Evolutionary conservation across 192 early-diverging fungal genomes (phyloP), one percentile per base, ranked within the genome.

Genomic region (Backusella sp.): DNA sequence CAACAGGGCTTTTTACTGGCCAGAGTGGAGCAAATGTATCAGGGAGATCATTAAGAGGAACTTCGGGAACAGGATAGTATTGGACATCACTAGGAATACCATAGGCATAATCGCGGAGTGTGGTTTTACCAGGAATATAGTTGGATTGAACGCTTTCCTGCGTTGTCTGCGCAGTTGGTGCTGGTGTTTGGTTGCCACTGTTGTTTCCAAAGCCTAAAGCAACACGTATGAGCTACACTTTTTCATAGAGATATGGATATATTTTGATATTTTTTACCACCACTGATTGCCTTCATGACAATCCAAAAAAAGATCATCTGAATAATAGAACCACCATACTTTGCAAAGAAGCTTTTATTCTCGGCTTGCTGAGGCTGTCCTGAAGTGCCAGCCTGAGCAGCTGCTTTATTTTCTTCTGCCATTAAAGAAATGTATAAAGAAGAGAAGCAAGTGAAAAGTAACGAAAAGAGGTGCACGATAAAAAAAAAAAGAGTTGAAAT

Each of bases 281-380:
- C 52, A 52, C 56, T 71, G n/a, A 82, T 28, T 15, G 53, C 35
- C 28, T 68, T 37, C 59, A 73, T 73, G 19, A 76, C 34, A 19
- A 75, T 23, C 81, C 81, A 82, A 35, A 82, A 79, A 7, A 73
- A 53, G n/a, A 82, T 26, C 72, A 79, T 73, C 67, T 78, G 76
- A n/a, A 79, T 15, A 30, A 82, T 78, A 34, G 74, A 70, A 28
- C 74, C 71, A 23, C 74, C 72, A 68, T 79, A 70, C 39, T 82
- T 82, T 23, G 59, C 53, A 44, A 78, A 52, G 59, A 82, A 82
- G 4, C 72, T 42, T 42, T 77, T 76, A 4, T 74, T 53, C 37
- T 72, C 32, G 19, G 70, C 17, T 32, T 12, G 34, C 37, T 69
- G 68, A 23, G 35, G 19, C 23, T 35, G n/a, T 2, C 35, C 21